Conservation (phyloP, 139 green algal species). For the Klebsormidium nitens region DNA sequence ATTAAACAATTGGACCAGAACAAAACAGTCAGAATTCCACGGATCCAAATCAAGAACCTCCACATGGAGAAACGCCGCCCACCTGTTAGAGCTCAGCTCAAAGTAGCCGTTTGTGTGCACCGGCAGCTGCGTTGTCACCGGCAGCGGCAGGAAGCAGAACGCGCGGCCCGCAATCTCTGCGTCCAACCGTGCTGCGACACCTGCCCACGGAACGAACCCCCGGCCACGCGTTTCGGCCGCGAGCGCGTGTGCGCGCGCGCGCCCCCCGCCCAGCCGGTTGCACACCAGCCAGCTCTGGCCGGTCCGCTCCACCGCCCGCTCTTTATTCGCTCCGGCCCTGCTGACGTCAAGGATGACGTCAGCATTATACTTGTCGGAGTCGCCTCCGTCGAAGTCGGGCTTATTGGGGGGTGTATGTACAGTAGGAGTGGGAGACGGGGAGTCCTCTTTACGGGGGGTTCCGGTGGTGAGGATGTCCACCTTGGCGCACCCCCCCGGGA, state of each 20-base stretch:
- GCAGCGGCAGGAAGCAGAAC: conserved; percentile 78
- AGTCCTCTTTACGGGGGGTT: no score
- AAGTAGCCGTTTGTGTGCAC: conserved; percentile 77
- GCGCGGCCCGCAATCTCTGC: conserved; percentile 40
- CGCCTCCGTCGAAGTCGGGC: conserved; percentile 1
- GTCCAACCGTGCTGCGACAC: conserved; percentile 43
- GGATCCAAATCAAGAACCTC: conserved; percentile 44
- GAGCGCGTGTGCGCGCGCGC: conserved; percentile 40
- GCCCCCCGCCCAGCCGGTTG: conserved; percentile 19
- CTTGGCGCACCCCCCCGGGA: no score
- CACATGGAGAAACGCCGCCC: no score
- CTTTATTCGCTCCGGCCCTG: not conserved
- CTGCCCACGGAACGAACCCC: conserved; percentile 68
- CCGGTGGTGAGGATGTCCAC: no score
- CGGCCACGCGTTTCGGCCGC: conserved; percentile 14
- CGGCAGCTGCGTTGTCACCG: conserved; percentile 55
- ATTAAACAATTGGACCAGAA: no score
- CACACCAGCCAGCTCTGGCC: conserved; percentile 22
- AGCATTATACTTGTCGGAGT: no score
- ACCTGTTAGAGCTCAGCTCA: conserved; percentile 73
- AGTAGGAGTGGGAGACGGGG: no score
- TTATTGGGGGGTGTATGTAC: no score
- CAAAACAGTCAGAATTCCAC: no score
- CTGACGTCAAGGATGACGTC: not conserved
- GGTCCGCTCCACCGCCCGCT: not conserved